Evolutionary conservation across 2,329 filamentous ascomycete species (phyloP).

Genomic region (Cladophialophora psammophila): DNA sequence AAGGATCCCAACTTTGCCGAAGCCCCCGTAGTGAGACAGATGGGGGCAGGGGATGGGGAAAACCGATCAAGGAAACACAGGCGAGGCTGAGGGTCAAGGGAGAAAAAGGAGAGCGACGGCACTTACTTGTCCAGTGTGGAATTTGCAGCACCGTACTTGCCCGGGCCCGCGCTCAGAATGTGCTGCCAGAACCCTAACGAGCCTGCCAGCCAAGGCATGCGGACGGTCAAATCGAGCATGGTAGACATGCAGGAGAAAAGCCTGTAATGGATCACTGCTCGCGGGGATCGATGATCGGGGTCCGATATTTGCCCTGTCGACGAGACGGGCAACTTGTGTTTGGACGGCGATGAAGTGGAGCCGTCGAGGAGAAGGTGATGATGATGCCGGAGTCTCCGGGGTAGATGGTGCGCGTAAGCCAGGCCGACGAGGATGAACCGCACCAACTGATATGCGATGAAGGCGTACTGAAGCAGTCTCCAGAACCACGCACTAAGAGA

Average conservation of each 20-base stretch:
- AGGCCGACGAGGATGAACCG: conserved; percentile 64
- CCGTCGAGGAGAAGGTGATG: conserved; percentile 12
- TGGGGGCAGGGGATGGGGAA: conserved; percentile 4
- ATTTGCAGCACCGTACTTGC: conserved; percentile 75
- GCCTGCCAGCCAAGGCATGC: conserved; percentile 91
- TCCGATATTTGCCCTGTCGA: conserved; percentile 32
- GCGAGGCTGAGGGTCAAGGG: conserved; percentile 21
- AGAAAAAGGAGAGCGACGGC: conserved; percentile 43
- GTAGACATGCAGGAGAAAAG: conserved; percentile 77
- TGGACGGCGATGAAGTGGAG: conserved; percentile 27
- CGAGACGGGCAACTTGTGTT: conserved; percentile 16
- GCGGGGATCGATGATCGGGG: conserved; percentile 47
- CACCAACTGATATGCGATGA: conserved; percentile 65
- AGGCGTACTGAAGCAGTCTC: conserved; percentile 60
- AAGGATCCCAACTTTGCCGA: conserved; percentile 14
- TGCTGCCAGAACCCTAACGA: conserved; percentile 78
- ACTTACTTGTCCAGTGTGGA: conserved; percentile 91
- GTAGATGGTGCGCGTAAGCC: conserved; percentile 34
- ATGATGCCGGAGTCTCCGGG: conserved; percentile 38
- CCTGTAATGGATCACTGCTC: conserved; percentile 77
- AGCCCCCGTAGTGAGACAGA: conserved; percentile 24
- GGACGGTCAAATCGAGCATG: conserved; percentile 74
- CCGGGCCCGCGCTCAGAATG: conserved; percentile 74
- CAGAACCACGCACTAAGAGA: conserved; percentile 54
- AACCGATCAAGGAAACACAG: not conserved